Base-by-base conservation (phyloP, 2,329 filamentous ascomycete genomes). In the Fusarium sp. region DNA sequence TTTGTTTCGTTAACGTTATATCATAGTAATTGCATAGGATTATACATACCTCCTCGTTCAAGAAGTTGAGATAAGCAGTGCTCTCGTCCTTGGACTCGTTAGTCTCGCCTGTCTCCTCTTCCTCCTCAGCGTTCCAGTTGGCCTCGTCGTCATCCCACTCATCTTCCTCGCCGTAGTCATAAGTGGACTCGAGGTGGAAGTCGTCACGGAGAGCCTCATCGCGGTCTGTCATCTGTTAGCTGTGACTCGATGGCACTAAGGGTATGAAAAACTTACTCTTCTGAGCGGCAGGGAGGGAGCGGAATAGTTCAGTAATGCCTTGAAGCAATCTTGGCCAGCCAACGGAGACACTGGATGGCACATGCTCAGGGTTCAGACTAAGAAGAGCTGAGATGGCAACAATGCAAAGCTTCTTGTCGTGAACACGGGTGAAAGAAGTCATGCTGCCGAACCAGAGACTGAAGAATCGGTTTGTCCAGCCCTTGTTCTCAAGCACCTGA, bases 381-480 rank as follows among this genome's bases (percentile, higher is more conserved):
- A 99, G 89, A 16, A 99, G 89, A 10, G 94, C 89, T 67, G 94
- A 92, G 77, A 99, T 98, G 52, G 95, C 96, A 23, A 95, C 94
- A 77, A 99, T 98, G 71, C 94, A 98, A 32, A 99, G 88, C 87
- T 98, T 99, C 89, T 99, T 99, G 86, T 99, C 96, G 81, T 99
- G 96, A 5, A 99, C 96, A 46, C 96, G 90, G 59, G 91, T 93
- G 85, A 99, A 98, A 79, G 90, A 92, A 71, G 97, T 93, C 85
- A 99, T 99, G 84, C 92, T 97, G 46, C 94, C 94, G 83, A 99
- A 99, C 96, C 96, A 99, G 67, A 97, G 86, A 83, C 94, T 97
- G 87, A 99, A 99, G 86, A 99, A 99, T 81, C 97, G 97, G 85
- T 98, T 98, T 11, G 96, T 98, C 96, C 95, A 98, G 69, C 91